Percentiles rank a stretch among this genome's conserved stretches.
Conservation (phyloP, 1,139 yeast genomes). For the Yamadazyma membranifaciens region DNA sequence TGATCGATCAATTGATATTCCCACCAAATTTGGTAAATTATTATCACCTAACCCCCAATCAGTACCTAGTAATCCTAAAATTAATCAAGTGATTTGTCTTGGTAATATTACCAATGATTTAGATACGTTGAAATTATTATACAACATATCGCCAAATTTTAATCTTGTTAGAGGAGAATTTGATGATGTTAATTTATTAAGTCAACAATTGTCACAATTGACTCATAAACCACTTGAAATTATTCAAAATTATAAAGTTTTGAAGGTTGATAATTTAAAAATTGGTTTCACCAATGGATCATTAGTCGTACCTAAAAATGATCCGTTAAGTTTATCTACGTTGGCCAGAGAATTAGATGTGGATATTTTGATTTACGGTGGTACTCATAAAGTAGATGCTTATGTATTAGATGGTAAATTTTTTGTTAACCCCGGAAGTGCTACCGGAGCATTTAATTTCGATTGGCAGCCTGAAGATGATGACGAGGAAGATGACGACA, state of each 20-base stretch:
- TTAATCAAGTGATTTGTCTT: constrained; percentile 77
- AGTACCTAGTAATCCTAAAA: constrained; percentile 58
- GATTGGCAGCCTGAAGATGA: constrained; percentile 40
- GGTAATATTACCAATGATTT: constrained; percentile 81
- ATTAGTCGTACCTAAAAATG: constrained; percentile 79
- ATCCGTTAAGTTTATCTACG: constrained; percentile 78
- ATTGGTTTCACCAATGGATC: constrained; percentile 88
- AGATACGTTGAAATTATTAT: constrained; percentile 61
- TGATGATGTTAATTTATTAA: constrained; percentile 36
- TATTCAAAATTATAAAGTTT: constrained; percentile 60
- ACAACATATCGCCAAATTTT: constrained; percentile 67
- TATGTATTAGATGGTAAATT: constrained; percentile 90
- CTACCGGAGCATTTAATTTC: constrained; percentile 82
- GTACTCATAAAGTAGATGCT: constrained; percentile 90
- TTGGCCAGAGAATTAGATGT: constrained; percentile 91
- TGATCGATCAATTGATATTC: constrained; percentile 67
- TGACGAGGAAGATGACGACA: constrained; percentile 46
- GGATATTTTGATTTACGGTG: constrained; percentile 94
- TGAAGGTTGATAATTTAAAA: constrained; percentile 66
- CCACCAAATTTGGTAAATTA: constrained; percentile 64
- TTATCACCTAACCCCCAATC: constrained; percentile 50
- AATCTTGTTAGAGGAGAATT: constrained; percentile 81
- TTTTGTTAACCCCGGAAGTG: constrained; percentile 93
- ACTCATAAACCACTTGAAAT: constrained; percentile 10
- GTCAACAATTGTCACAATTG: constrained; percentile 32